Evolutionary conservation across 371 early-diverging fungal genomes (phyloP).

Genomic region (Haplosporangium sp.): DNA sequence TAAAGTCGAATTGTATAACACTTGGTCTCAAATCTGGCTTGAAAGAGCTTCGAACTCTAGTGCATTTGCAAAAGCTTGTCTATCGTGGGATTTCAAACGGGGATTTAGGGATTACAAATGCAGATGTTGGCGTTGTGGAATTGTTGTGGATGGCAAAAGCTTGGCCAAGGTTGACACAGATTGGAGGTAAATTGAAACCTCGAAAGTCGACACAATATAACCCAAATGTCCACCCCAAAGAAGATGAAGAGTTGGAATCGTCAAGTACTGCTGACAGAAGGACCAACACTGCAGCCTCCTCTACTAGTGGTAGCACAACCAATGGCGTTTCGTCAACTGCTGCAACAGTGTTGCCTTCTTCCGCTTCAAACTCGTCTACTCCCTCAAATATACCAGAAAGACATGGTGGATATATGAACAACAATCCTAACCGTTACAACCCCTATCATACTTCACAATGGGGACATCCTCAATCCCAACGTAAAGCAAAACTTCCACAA

Average conservation of each 20-base stretch:
- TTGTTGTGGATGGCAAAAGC: conserved; percentile 44
- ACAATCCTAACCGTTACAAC: no score
- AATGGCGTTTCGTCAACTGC: neutral
- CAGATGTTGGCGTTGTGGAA: conserved; percentile 37
- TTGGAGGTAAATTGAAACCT: conserved; percentile 32
- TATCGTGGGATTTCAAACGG: conserved; percentile 24
- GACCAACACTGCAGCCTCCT: neutral
- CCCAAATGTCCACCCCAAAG: conserved; percentile 10
- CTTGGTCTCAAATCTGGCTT: conserved; percentile 25
- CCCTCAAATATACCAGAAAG: neutral
- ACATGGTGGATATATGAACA: no score
- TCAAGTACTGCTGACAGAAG: neutral
- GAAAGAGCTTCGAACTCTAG: conserved; percentile 23
- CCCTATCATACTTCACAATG: no score
- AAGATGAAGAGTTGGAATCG: neutral
- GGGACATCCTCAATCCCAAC: neutral
- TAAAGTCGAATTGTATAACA: conserved; percentile 17
- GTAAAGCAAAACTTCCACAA: neutral
- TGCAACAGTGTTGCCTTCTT: neutral
- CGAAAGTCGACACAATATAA: conserved; percentile 18
- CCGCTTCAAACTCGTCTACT: neutral
- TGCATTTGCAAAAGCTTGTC: conserved; percentile 20
- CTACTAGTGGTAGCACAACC: neutral
- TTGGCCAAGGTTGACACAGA: conserved; percentile 30
- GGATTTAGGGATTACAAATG: conserved; percentile 9